Evolutionary conservation across 1,284 basidiomycete species (phyloP), one percentile per base, ranked within the genome.

Genomic region (Tylopilus microsporus): DNA sequence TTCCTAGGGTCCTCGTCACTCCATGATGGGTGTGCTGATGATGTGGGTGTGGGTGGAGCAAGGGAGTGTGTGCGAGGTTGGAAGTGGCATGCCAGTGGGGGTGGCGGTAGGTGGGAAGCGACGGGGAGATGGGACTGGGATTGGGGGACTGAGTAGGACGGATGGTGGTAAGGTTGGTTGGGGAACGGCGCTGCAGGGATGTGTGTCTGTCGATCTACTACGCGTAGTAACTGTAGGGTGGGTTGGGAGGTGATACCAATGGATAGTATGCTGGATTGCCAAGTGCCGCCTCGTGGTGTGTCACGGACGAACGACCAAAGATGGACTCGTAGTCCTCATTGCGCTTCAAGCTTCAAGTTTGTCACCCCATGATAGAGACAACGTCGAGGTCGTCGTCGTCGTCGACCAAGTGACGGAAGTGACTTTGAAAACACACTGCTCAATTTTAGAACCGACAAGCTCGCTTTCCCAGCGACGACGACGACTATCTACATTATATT

Each of bases 321-420:
- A 92, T 91, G 67, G 85, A 83, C 72, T 91, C 86, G 76, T 89
- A 92, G 45, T 90, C 90, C 58, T 82, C 81, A 70, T 82, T 77
- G 58, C 88, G 85, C 70, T 89, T 89, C n/a, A n/a, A n/a, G n/a
- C n/a, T n/a, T n/a, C n/a, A n/a, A n/a, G 77, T 89, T 86, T 53
- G 84, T 68, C 80, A 80, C 72, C 87, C 85, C 86, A 88, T 88
- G 52, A 58, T 58, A 36, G 12, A 47, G 41, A 34, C 18, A 56
- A 49, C 45, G 42, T 50, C 36, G 36, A 9, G 19, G 50, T 41
- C 25, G 39, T 41, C 39, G 46, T 15, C 49, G 63, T 62, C 36
- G 61, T 53, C 13, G 36, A 12, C 13, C 10, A 37, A 37, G 36
- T 11, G 36, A 37, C 36, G 32, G 8, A 7, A 32, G 32, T 32